phyloP scores from a whole-genome alignment of 345 rosid species.

The Eucalyptus marginata region DNA sequence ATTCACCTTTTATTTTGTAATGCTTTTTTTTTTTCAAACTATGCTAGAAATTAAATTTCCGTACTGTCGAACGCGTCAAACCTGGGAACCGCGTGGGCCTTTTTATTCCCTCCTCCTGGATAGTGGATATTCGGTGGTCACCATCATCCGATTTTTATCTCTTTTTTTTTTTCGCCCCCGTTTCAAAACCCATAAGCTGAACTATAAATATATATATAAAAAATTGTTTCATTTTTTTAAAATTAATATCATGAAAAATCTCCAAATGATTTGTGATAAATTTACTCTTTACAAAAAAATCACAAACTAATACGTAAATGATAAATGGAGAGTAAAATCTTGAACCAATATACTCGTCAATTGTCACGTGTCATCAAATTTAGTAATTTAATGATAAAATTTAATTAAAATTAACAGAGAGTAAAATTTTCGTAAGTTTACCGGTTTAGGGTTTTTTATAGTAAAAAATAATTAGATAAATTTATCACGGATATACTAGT shows the following conservation, averaged over 20 bases:
- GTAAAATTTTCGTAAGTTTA: rapidly evolving
- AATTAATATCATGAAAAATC: too few species aligned
- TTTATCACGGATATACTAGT: rapidly evolving
- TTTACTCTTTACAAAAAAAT: too few species aligned
- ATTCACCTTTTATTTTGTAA: too few species aligned
- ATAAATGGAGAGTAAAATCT: rapidly evolving
- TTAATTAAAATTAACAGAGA: too few species aligned
- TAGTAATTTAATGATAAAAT: too few species aligned
- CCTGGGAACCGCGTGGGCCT: neutral
- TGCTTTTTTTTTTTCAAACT: too few species aligned
- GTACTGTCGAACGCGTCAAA: neutral
- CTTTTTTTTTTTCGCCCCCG: neutral
- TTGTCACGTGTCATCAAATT: rapidly evolving
- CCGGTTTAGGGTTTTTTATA: rapidly evolving
- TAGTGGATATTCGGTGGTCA: neutral
- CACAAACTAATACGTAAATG: too few species aligned
- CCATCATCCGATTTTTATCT: neutral
- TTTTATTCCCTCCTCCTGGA: neutral
- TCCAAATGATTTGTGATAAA: too few species aligned
- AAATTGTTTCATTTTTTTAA: rapidly evolving
- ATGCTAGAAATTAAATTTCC: neutral
- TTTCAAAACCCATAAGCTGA: neutral
- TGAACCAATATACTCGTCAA: rapidly evolving
- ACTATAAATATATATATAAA: too few species aligned
- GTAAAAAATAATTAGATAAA: too few species aligned